Evolutionary conservation across 371 early-diverging fungal genomes (phyloP).

Genomic region (Haplosporangium sp.): DNA sequence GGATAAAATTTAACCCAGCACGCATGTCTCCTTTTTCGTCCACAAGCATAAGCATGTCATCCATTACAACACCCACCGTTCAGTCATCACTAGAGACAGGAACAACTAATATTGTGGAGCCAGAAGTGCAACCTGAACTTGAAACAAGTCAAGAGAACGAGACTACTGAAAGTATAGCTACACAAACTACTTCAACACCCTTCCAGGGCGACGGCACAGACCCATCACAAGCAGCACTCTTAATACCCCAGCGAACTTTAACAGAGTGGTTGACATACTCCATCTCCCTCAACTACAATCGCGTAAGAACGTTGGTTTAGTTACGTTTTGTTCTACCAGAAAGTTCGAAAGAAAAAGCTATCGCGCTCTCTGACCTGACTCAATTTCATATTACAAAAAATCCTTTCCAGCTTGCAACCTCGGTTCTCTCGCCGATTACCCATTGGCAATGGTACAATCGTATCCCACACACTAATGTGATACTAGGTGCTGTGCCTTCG

Average conservation of each 20-base stretch:
- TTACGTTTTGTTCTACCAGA: background rate
- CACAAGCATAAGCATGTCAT: background rate
- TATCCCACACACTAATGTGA: constrained; percentile 22
- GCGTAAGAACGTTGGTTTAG: constrained; percentile 9
- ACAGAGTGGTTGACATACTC: constrained; percentile 37
- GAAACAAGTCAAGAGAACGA: background rate
- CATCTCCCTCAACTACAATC: constrained; percentile 49
- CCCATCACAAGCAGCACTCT: constrained; percentile 1
- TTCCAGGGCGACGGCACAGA: constrained; percentile 34
- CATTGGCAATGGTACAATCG: constrained; percentile 45
- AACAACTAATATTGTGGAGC: background rate
- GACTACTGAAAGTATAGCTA: background rate
- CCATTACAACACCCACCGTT: background rate
- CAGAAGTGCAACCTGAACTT: background rate
- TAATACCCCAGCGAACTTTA: constrained; percentile 18
- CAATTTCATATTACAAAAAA: background rate
- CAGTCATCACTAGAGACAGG: background rate
- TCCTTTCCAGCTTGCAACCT: constrained; percentile 37
- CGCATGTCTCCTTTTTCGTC: too few species aligned
- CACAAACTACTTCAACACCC: background rate
- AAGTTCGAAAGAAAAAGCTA: background rate
- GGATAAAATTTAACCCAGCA: background rate
- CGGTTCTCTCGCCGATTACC: constrained; percentile 31
- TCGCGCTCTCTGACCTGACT: background rate
- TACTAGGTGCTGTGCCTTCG: constrained; percentile 49